A percentile compares a stretch with the other conserved stretches of the same genome.
Conservation (phyloP, 2,329 filamentous ascomycete genomes). For the Paecilomyces niveus region DNA sequence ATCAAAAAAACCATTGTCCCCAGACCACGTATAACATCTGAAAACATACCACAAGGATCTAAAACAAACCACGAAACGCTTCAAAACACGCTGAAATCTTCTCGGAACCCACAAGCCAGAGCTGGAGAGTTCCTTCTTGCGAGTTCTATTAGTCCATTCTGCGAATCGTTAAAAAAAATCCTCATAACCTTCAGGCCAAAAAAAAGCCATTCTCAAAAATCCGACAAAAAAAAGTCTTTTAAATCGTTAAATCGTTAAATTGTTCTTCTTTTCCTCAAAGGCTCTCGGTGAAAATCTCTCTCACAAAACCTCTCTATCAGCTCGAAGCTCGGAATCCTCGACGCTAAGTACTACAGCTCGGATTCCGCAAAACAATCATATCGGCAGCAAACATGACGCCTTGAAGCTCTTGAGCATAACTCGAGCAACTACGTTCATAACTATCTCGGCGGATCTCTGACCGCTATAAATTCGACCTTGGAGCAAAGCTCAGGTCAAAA, state of each 20-base stretch:
- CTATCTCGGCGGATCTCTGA: not conserved
- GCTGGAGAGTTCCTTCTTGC: not conserved
- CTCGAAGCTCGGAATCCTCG: not conserved
- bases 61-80: not conserved
- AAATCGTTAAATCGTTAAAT: not conserved
- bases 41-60: not conserved
- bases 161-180: not conserved
- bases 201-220: not conserved
- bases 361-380: not conserved
- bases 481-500: not conserved
- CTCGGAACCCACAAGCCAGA: not conserved
- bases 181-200: not conserved
- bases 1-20: not conserved
- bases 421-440: not conserved
- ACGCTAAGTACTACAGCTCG: not conserved
- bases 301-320: not conserved
- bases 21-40: not conserved
- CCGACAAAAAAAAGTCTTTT: not conserved
- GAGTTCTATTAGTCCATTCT: not conserved
- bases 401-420: not conserved
- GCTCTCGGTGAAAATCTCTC: not conserved
- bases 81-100: not conserved
- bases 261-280: not conserved
- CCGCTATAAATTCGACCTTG: not conserved
- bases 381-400: not conserved